Evolutionary conservation across 1,139 yeast genomes (phyloP).

Genomic region (Meyerozyma smithsonii): DNA sequence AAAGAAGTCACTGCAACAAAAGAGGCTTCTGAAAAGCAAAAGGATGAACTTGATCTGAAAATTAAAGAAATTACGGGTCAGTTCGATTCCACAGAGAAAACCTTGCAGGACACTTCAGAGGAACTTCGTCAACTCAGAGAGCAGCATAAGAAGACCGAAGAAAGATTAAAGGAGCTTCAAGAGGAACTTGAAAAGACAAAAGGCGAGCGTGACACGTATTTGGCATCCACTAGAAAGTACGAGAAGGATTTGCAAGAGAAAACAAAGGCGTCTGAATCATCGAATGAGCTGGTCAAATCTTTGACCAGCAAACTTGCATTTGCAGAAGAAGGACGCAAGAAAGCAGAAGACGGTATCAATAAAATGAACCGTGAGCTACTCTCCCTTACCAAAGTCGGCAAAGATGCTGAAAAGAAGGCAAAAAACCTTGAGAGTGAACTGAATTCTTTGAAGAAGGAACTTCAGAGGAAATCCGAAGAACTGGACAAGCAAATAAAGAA

Average conservation of each 20-base stretch:
- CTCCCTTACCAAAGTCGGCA: conserved; percentile 57
- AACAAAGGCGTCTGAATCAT: conserved; percentile 9
- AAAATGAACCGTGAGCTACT: conserved; percentile 85
- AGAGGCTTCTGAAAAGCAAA: conserved; percentile 21
- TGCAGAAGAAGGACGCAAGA: conserved; percentile 47
- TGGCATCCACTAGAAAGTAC: conserved; percentile 19
- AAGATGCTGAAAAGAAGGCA: conserved; percentile 43
- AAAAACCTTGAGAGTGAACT: conserved; percentile 39
- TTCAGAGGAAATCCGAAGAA: conserved; percentile 11
- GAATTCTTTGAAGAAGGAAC: conserved; percentile 6
- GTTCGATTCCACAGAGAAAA: conserved; percentile 14
- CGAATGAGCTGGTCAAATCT: conserved; percentile 13
- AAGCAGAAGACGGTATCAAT: conserved; percentile 83
- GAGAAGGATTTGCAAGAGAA: conserved; percentile 7
- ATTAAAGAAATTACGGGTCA: conserved; percentile 18
- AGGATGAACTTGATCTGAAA: conserved; percentile 18
- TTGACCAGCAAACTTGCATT: conserved; percentile 25
- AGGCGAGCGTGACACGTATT: conserved; percentile 12
- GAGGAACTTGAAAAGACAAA: conserved; percentile 9
- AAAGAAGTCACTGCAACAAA: conserved; percentile 23
- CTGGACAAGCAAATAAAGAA: conserved; percentile 17
- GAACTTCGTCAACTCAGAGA: conserved; percentile 26
- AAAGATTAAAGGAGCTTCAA: conserved; percentile 27
- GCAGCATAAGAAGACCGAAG: conserved; percentile 30
- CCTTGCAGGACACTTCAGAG: conserved; percentile 14